Base-by-base conservation (phyloP, 2,329 filamentous ascomycete species). In the Venturia carpophila region DNA sequence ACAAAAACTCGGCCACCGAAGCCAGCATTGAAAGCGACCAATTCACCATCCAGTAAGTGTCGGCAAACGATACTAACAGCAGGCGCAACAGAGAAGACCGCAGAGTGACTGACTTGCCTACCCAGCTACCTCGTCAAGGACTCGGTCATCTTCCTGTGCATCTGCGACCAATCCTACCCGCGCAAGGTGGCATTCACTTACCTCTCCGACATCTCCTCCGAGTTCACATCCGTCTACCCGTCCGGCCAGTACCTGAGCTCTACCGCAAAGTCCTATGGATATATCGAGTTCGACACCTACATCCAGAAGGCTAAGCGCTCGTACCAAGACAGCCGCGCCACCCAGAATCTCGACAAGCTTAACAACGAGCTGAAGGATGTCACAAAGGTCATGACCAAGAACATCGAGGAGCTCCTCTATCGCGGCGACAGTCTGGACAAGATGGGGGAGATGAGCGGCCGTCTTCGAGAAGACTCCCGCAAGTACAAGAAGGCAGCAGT, bases 361-460 rank as follows among this genome's bases (percentile, higher is more conserved):
- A 97, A 99, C 74, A 91, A 97, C 74, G 95, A 99, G 82, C 84
- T 99, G 69, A 89, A 92, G 75, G 94, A 97, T 77, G 95, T 99
- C 65, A 97, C 94, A 1, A 92, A 97, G 79, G 92, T 99, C 73
- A 99, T 99, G 95, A 97, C 92, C 65, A 97, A 97, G 85, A 99
- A 99, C 77, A 97, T 99, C 70, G 94, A 99, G 81, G 94, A 99
- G 76, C 79, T 99, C 73, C 80, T 99, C 64, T 99, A 99, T 75
- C 83, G 95, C 68, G 94, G 94, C 37, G 94, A 99, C 75, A 94
- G 88, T 72, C 79, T 99, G 70, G 94, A 99, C 79, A 85, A 92
- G 72, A 99, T 99, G 94, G 93, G 94, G 67, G 93, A 97, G 79
- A 89, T 97, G 74, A 95, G 90, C 71, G 89, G 86, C 65, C 82